Conservation (phyloP, 1,139 yeast genomes). For the Dujonia santamariae region DNA sequence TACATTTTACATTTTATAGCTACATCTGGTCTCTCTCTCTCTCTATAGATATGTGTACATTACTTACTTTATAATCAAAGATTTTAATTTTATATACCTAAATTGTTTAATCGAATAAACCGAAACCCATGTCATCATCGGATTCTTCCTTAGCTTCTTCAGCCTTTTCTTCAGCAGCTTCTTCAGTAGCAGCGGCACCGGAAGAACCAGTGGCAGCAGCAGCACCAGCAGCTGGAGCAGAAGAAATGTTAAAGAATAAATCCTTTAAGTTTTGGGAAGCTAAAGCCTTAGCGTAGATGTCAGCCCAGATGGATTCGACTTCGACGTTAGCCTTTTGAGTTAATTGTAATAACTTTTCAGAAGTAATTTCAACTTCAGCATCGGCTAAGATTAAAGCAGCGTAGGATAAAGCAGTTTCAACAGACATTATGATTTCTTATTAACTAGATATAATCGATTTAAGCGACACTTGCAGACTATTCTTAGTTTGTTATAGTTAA, state of each 20-base stretch:
- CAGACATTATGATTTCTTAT: constrained; percentile 50
- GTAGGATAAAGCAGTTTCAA: constrained; percentile 82
- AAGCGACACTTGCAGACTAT: constrained; percentile 66
- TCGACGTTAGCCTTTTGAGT: constrained; percentile 48
- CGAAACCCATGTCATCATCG: constrained; percentile 82
- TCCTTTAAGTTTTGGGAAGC: constrained; percentile 75
- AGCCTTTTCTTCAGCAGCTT: constrained; percentile 53
- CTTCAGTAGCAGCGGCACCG: constrained; percentile 55
- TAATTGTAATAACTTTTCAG: constrained; percentile 73
- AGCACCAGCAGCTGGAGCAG: constrained; percentile 66
- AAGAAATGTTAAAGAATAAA: constrained; percentile 71
- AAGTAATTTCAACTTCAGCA: constrained; percentile 73
- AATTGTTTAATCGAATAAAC: constrained; percentile 67
- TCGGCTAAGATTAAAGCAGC: constrained; percentile 88
- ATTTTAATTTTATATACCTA: background rate
- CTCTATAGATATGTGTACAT: constrained; percentile 5
- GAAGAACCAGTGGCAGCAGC: constrained; percentile 57
- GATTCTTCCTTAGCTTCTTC: constrained; percentile 58
- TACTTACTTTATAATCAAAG: constrained; percentile 4
- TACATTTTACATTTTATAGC: too few species aligned
- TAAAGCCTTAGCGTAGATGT: constrained; percentile 77
- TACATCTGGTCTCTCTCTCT: too few species aligned
- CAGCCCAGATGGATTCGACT: constrained; percentile 70
- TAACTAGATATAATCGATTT: constrained; percentile 46
- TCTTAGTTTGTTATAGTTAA: constrained; percentile 35